Evolutionary conservation across 208 protist species (phyloP).

Genomic region (Trypanosoma lewisi): DNA sequence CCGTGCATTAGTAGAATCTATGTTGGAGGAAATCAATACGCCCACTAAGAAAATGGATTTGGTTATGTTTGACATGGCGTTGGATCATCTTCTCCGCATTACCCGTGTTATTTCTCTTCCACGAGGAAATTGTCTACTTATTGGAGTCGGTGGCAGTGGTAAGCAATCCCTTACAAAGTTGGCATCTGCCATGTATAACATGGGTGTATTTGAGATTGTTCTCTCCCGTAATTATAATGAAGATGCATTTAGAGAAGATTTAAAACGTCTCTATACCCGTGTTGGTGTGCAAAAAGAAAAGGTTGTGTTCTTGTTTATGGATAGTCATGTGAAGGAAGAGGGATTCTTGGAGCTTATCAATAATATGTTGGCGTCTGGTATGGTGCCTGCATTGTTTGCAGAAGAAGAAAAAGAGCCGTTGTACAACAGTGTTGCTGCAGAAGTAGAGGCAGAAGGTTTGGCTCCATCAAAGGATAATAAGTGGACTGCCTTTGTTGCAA

Average conservation of each 20-base stretch:
- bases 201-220: constrained; percentile 97
- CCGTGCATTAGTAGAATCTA: constrained; percentile 85
- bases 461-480: constrained; percentile 95
- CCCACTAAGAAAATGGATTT: constrained; percentile 93
- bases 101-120: constrained; percentile 95
- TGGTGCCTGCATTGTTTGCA: constrained; percentile 98
- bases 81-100: constrained; percentile 97
- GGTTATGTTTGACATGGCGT: constrained; percentile 98
- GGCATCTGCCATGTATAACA: constrained; percentile 92
- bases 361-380: constrained; percentile 98
- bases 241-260: constrained; percentile 96
- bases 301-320: constrained; percentile 98
- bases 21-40: constrained; percentile 95
- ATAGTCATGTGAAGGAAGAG: constrained; percentile 97
- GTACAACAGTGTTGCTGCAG: constrained; percentile 90
- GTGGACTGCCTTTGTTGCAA: constrained; percentile 97
- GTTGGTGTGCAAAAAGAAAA: constrained; percentile 91
- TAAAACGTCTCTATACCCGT: constrained; percentile 96
- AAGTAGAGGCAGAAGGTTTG: constrained; percentile 83
- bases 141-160: constrained; percentile 97
- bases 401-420: constrained; percentile 97
- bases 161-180: constrained; percentile 97
- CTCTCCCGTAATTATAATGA: constrained; percentile 97
- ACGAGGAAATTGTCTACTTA: constrained; percentile 96
- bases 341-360: constrained; percentile 99